These are phyloP conservation scores for Saraca asoca DNA, from an alignment of 331 rosid species.

Conservation along the genomic window DNA sequence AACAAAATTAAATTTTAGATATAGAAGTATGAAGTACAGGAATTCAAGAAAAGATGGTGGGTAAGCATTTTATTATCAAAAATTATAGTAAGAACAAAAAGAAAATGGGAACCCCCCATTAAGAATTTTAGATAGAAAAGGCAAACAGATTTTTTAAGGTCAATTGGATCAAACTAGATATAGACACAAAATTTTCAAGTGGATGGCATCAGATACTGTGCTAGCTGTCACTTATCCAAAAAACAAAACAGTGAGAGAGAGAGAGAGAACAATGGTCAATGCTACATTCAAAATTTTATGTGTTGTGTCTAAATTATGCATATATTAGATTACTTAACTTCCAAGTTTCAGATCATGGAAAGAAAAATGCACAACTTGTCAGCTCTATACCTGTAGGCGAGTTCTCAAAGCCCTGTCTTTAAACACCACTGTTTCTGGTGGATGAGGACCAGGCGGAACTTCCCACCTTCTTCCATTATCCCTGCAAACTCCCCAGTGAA, in stretches of 20 bases:
- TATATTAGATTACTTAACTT: conserved; percentile 4
- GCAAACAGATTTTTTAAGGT: conserved; percentile 1
- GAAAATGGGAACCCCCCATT: neutral
- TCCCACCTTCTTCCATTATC: conserved; percentile 80
- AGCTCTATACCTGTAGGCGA: conserved; percentile 58
- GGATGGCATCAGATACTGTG: too few relatives aligned
- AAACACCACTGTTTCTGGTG: conserved; percentile 68
- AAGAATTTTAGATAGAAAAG: conserved; percentile 12
- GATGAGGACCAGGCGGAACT: conserved; percentile 74
- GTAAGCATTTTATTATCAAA: neutral
- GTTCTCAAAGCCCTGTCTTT: conserved; percentile 83
- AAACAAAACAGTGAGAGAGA: too few relatives aligned
- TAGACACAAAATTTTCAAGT: too few relatives aligned
- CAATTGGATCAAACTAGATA: neutral
- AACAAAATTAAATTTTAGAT: conserved; percentile 14
- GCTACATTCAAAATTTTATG: too few relatives aligned
- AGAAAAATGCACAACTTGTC: neutral
- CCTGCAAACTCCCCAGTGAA: conserved; percentile 94
- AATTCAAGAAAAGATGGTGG: too few relatives aligned
- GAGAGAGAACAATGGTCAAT: too few relatives aligned
- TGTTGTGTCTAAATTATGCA: neutral
- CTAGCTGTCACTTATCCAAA: too few relatives aligned
- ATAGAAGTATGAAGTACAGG: neutral
- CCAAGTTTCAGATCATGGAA: conserved; percentile 1
- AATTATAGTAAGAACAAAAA: neutral